Evolutionary conservation across 768 basidiomycete species (phyloP), one percentile per base, ranked within the genome.

Genomic region (Rhodotorula babjevae): DNA sequence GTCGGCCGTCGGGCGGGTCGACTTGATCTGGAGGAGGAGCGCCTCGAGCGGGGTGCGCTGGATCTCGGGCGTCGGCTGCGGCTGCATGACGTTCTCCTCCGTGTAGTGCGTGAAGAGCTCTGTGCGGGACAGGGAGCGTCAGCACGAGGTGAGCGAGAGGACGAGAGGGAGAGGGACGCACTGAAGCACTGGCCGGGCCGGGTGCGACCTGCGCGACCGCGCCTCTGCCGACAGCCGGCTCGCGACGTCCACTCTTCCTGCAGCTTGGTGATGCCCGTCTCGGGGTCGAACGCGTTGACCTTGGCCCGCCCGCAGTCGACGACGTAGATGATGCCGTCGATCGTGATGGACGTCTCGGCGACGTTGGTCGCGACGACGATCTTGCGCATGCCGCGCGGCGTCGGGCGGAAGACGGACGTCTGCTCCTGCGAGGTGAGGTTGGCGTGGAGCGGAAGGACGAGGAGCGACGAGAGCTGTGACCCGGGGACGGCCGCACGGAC

Each of bases 271-370:
- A 96, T 82, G 36, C 89, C 87, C 3, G 84, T 86, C 53, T 88
- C 88, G 0, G 88, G 81, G 77, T 97, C 92, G 78, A 92, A 97
- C 25, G 87, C 86, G 78, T 90, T 87, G 81, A 94, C 91, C 81
- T 96, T 96, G 78, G 93, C 85, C 77, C 89, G 88, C 27, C 87
- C 94, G 0, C 90, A 86, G 78, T 98, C 95, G 57, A 97, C 87
- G 44, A 98, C 94, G 77, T 91, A 93, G 18, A 95, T 91, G 36
- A 96, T 91, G 75, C 95, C 91, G 77, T 93, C 90, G 67, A 96
- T 92, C 46, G 79, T 76, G 42, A 74, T 63, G 79, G 84, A 65
- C 68, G 88, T 91, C 85, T 93, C 92, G 12, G 92, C 92, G 44
- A 97, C 90, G 78, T 96, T 96, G 7, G 94, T 96, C 0, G 92